Base-by-base conservation (phyloP, 1,284 basidiomycete genomes). In the Earliella scabrosa region DNA sequence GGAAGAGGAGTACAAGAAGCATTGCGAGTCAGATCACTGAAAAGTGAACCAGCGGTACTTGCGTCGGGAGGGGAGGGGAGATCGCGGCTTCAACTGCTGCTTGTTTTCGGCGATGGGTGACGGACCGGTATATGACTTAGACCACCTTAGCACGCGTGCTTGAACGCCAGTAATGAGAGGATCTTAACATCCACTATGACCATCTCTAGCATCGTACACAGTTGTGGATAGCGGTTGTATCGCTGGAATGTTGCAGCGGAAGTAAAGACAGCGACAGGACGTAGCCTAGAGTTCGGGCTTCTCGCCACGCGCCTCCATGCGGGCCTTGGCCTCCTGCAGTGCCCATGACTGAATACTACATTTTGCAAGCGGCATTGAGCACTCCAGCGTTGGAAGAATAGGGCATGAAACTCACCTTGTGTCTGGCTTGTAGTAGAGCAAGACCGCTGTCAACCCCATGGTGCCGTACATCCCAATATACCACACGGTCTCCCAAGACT, bases 351-450 rank as follows among this genome's bases (percentile, higher is more conserved):
- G 89, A 73, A 96, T 89, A 69, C 93, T 95, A 36, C 35, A 51
- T 35, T 29, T 36, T 45, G 6, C 47, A 24, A 24, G 26, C 31
- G 9, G 16, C 24, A 40, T 4, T 21, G 29, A 7, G 35, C 26
- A 14, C 49, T 31, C 6, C 13, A 13, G 13, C 7, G 7, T 26
- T 35, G 29, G 4, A 43, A 31, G 26, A 21, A 26, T 10, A 27
- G 3, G 1, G 27, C 5, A n/a, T 1, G n/a, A 6, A 20, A 75
- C 90, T 64, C 68, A 95, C 95, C 90, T 95, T 18, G 92, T 96
- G 72, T 98, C 95, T 6, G 97, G 96, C 79, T 97, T 97, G 82
- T 96, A 98, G 75, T 93, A 92, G 44, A 94, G 75, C 67, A 93
- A 75, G 43, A 97, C 83, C 8, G 81, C 76, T 29, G 87, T 92